phyloP scores from a whole-genome alignment of 176 grass and related monocot genomes.

The Musa acuminata region DNA sequence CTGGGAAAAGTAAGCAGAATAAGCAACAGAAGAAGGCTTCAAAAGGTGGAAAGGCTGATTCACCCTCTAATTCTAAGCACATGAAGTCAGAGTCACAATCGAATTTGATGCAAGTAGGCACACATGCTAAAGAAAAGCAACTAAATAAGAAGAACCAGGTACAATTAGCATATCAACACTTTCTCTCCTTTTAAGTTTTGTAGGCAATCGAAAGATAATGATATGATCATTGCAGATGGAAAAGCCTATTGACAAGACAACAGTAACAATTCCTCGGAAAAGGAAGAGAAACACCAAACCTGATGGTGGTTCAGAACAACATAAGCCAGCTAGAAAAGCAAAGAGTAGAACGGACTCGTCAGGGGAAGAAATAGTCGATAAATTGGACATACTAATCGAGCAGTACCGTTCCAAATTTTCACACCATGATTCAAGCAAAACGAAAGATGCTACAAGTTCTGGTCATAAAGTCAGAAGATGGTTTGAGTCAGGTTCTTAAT shows the following conservation, averaged over 20 bases:
- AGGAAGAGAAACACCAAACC: conserved; percentile 40
- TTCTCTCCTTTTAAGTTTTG: not conserved
- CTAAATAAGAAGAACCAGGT: conserved; percentile 12
- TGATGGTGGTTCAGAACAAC: conserved; percentile 21
- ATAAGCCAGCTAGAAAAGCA: conserved; percentile 11
- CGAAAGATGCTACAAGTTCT: conserved; percentile 22
- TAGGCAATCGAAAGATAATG: not conserved
- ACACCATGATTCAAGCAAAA: conserved; percentile 33
- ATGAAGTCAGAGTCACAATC: not conserved
- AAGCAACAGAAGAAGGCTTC: conserved; percentile 22
- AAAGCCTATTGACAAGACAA: not conserved
- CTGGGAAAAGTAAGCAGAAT: conserved; percentile 13
- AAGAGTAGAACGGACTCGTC: conserved; percentile 30
- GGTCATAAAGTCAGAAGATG: conserved; percentile 21
- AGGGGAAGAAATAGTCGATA: conserved; percentile 44
- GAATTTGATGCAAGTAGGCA: conserved; percentile 17
- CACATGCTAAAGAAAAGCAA: conserved; percentile 14
- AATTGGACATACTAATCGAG: conserved; percentile 46
- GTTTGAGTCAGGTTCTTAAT: conserved; percentile 18
- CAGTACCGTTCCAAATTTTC: conserved; percentile 75
- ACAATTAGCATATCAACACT: not conserved
- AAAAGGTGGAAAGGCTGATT: conserved; percentile 35
- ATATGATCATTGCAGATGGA: conserved; percentile 30
- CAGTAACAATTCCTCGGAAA: conserved; percentile 21
- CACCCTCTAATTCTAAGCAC: conserved; percentile 14